Evolutionary conservation across 2,329 filamentous ascomycete species (phyloP), one percentile per base, ranked within the genome.

Genomic region (Tolypocladium endophyticum): DNA sequence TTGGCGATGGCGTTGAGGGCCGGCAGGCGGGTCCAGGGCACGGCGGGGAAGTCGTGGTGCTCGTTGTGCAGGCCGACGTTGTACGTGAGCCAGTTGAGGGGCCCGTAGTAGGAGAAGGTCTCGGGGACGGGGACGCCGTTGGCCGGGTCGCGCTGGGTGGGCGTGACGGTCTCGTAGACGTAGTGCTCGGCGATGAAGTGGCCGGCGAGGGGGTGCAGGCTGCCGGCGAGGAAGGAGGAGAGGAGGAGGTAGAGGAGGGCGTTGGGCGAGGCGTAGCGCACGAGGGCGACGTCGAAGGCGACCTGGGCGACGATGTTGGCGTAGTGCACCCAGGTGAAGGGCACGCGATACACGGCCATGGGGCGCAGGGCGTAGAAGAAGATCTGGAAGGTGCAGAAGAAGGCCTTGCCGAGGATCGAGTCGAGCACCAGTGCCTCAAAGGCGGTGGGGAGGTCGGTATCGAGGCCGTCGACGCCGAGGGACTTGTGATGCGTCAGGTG

Each of bases 151-250:
- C 72, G 75, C 60, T 83, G 81, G 12, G 78, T 76, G 23, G 81
- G 79, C 18, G 78, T 78, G 66, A 84, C 77, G 57, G 84, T 85
- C 67, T 86, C 80, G 70, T 91, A 92, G 65, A 93, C 88, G 76
- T 93, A 93, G 76, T 99, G 94, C 78, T 99, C 94, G 60, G 94
- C 92, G 74, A 99, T 99, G 80, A 99, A 99, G 77, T 99, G 94
- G 53, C 91, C 94, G 0, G 94, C 94, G 61, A 93, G 90, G 4
- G 94, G 94, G 76, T 99, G 94, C 38, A 99, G 82, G 55, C 88
- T 93, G 41, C 94, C 94, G 1, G 94, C 94, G 3, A 99, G 83
- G 81, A 99, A 97, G 57, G 90, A 94, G 69, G 88, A 94, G 66
- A 95, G 77, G 58, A 99, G 79, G 50, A 99, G 79, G 79, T 99